These are phyloP conservation scores for Phytopythium chamaehyphon DNA, from an alignment of 352 stramenopile genomes.

Conservation along the genomic window DNA sequence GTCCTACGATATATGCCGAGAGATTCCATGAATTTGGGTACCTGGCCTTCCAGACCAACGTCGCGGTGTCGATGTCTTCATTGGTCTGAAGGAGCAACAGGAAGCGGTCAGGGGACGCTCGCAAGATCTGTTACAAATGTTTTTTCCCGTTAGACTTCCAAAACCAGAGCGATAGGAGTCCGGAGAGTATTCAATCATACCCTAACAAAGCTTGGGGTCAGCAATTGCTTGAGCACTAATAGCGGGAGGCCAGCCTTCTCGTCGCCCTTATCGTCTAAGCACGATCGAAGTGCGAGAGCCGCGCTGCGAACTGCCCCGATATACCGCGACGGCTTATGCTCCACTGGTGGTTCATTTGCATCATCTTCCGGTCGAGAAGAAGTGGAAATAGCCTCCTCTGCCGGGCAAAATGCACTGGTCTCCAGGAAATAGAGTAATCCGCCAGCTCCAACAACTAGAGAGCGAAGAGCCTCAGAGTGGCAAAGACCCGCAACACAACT, in stretches of 20 bases:
- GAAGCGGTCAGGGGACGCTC: constrained; percentile 55
- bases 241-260: constrained; percentile 18
- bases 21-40: too few species aligned
- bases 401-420: constrained; percentile 56
- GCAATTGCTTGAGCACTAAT: constrained; percentile 73
- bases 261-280: constrained; percentile 34
- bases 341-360: constrained; percentile 7
- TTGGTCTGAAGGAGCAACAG: constrained; percentile 50
- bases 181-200: constrained; percentile 18
- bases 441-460: constrained; percentile 53
- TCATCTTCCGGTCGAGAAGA: neutral
- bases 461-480: constrained; percentile 45
- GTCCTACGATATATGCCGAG: too few species aligned
- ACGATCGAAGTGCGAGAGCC: constrained; percentile 53
- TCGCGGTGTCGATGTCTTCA: constrained; percentile 60
- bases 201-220: constrained; percentile 75
- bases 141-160: too few species aligned
- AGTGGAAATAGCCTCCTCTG: constrained; percentile 19
- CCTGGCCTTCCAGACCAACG: constrained; percentile 66
- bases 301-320: constrained; percentile 51
- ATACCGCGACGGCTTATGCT: constrained; percentile 33
- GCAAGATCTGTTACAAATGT: constrained; percentile 43
- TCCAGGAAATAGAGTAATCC: constrained; percentile 68
- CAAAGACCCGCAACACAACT: constrained; percentile 62
- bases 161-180: neutral